Conservation (phyloP, 768 basidiomycete genomes). For the Terana coerulea region DNA sequence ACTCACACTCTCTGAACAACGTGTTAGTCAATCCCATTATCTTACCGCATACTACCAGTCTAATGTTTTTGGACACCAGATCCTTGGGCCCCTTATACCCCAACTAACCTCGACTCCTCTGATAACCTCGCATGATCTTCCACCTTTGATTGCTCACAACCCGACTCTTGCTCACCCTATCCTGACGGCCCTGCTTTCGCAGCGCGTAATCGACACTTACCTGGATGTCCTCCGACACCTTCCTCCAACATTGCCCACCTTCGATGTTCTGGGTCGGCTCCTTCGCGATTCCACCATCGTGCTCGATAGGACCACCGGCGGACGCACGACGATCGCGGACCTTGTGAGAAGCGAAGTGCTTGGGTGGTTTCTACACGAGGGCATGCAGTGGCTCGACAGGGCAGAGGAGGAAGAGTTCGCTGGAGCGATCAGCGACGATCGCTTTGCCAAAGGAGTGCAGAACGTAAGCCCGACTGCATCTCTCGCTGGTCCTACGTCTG, state of each 20-base stretch:
- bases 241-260: slow-evolving; percentile 68
- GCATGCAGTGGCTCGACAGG: slow-evolving; percentile 65
- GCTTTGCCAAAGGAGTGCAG: slow-evolving; percentile 66
- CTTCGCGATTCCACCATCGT: slow-evolving; percentile 57
- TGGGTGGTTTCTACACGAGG: slow-evolving; percentile 67
- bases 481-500: slow-evolving; percentile 1
- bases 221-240: slow-evolving; percentile 61
- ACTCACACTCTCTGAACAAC: slow-evolving; percentile 71
- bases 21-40: slow-evolving; percentile 38
- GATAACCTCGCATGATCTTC: slow-evolving; percentile 65
- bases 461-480: slow-evolving; percentile 45
- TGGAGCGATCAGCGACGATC: slow-evolving; percentile 67
- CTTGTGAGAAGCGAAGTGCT: slow-evolving; percentile 62
- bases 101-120: slow-evolving; percentile 43
- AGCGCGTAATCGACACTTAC: slow-evolving; percentile 39
- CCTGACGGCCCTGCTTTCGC: slow-evolving; percentile 52
- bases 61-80: slow-evolving; percentile 29
- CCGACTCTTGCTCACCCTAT: slow-evolving; percentile 68
- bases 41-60: background rate
- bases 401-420: slow-evolving; percentile 69
- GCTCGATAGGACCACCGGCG: slow-evolving; percentile 35
- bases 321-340: slow-evolving; percentile 59
- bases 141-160: slow-evolving; percentile 63
- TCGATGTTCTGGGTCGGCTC: slow-evolving; percentile 69
- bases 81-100: slow-evolving; percentile 47